Base-by-base conservation (phyloP, 495 filamentous ascomycete species). In the Lentithecium fluviatile region DNA sequence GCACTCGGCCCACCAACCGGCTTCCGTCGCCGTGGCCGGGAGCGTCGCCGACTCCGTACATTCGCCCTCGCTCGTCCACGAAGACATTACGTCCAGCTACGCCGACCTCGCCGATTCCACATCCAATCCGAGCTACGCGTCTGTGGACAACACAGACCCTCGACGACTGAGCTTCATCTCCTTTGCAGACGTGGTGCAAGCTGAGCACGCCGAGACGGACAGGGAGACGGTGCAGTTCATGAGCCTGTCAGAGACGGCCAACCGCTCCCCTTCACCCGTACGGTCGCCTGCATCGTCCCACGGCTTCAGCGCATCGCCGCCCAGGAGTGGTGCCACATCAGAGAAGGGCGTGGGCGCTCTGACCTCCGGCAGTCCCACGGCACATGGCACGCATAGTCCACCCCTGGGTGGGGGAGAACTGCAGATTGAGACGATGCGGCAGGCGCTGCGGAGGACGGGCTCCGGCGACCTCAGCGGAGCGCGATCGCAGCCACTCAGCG, bases 121-220 rank as follows among this genome's bases (percentile, higher is more conserved):
- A 3, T 3, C 15, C 12, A 83, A 80, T 1, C 85, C 84, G 23
- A 89, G 85, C 67, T 89, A 90, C 70, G 88, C 85, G 38, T 82
- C 82, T 49, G 76, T 89, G 49, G 89, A 92, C 70, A 82, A 80
- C 13, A 80, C 81, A 34, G 91, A 95, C 73, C 81, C 90, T n/a
- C 82, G 89, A 23, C 83, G 91, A 12, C 76, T 96, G 49, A 89
- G 85, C 73, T 96, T 96, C 76, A 95, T 96, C 71, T 93, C 89
- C 15, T 96, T 96, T 70, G 90, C 92, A 26, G 91, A 96, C 68
- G 89, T 96, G 11, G 90, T 96, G n/a, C 89, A 94, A 70, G 82
- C 88, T 23, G 91, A 96, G 70, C 91, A 95, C 68, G 85, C 79
- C 40, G 79, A 81, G 46, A 78, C 77, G 29, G 79, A 76, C 52